Base-by-base conservation (phyloP, 2,329 filamentous ascomycete species). In the Colletotrichum endophyticum region DNA sequence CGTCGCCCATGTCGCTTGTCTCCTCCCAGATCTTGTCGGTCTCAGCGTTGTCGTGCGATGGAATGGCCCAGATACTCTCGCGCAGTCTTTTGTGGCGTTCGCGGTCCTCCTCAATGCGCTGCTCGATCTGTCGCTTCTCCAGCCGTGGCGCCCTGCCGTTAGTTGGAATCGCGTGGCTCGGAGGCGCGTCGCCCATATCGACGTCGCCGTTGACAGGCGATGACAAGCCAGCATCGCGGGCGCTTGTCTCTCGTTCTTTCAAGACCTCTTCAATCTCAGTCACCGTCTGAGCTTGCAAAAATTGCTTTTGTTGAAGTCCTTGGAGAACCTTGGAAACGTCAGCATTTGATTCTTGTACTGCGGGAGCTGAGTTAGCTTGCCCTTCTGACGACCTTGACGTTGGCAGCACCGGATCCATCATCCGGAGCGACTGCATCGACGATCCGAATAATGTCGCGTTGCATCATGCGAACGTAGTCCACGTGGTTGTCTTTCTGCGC, bases 81-180 rank as follows among this genome's bases (percentile, higher is more conserved):
- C 97, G 89, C 81, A 96, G 88, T 59, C 96, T 89, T 88, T 99
- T 99, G 85, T 99, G 98, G 59, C 97, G 89, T 84, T 99, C 97
- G 5, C 97, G 90, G 84, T 99, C 97, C 85, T 99, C 98, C 81
- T 99, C 98, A 78, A 99, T 98, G 56, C 97, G 90, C 87, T 99
- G 96, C 86, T 99, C 96, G 70, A 98, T 95, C 86, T 98, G 95
- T 72, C 94, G 91, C 85, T 96, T 97, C 81, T 98, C 95, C 68
- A 97, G 84, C 19, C 86, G 84, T 7, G 83, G 81, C 74, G 78
- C 82, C 76, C 80, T 84, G 13, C 81, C 80, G 19, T 82, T 80
- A 76, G 82, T 85, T 1, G 85, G 84, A n/a, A 85, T 84, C 8
- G 85, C 83, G 77, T 87, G 86, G 13, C 85, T 85, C 8, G 85